A percentile compares a stretch with the other conserved stretches of the same genome.
Evolutionary conservation across 306 rosid genomes (phyloP).

Genomic region (Dalbergia oliveri): DNA sequence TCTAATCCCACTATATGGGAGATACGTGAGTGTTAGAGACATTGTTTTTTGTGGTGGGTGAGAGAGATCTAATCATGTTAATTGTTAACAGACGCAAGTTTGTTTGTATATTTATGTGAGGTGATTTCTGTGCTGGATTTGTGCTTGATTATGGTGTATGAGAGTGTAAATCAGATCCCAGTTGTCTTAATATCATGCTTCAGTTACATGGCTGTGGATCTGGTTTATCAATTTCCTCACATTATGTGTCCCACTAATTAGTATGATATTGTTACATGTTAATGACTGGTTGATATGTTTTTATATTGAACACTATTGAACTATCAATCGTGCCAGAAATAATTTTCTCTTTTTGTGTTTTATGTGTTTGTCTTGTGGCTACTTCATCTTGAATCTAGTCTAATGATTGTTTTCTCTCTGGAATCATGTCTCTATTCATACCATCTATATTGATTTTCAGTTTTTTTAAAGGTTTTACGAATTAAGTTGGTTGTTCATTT

Average conservation of each 20-base stretch:
- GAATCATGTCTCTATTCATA: too few species aligned
- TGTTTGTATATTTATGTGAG: slow-evolving; percentile 6
- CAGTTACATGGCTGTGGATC: neutral
- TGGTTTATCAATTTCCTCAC: neutral
- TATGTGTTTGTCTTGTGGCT: neutral
- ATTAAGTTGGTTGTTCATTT: too few species aligned
- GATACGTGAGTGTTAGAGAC: neutral
- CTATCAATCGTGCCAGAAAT: neutral
- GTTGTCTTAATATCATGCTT: slow-evolving; percentile 8
- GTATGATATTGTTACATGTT: neutral
- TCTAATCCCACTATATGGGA: too few species aligned
- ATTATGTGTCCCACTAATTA: neutral
- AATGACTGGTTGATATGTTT: neutral
- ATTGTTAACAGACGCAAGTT: neutral
- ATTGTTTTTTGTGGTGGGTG: neutral
- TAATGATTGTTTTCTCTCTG: too few species aligned
- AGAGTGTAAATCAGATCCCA: neutral
- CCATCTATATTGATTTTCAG: too few species aligned
- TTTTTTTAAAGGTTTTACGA: neutral
- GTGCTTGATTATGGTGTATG: neutral
- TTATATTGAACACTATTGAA: neutral
- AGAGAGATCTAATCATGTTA: neutral
- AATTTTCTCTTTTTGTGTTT: neutral
- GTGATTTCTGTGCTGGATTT: too few species aligned
- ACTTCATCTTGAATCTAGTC: too few species aligned